phyloP scores from a whole-genome alignment of 148 eudicot genomes.

The Salicornia ramosissima region DNA sequence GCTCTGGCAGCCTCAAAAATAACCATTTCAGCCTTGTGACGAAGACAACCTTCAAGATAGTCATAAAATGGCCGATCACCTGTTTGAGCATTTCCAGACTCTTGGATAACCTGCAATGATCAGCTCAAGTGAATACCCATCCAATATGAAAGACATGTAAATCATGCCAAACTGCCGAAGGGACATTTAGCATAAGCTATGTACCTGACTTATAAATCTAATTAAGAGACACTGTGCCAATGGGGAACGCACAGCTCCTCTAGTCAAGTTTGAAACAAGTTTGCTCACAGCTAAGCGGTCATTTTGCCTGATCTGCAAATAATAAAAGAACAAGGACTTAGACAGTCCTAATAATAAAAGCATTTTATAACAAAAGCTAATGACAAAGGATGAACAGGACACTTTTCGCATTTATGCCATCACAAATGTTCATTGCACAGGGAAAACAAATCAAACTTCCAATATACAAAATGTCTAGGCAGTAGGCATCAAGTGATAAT shows the following conservation, averaged over 20 bases:
- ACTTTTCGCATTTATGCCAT: not conserved
- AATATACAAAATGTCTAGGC: not conserved
- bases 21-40: constrained; percentile 99
- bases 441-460: not conserved
- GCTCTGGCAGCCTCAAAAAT: constrained; percentile 98
- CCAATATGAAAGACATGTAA: constrained; percentile 9
- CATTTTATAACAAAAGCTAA: not conserved
- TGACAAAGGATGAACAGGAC: not conserved
- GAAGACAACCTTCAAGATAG: constrained; percentile 90
- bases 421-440: not conserved
- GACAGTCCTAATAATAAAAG: not conserved
- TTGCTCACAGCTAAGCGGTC: constrained; percentile 96
- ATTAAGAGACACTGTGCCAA: constrained; percentile 94
- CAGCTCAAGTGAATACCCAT: not conserved
- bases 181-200: constrained; percentile 9
- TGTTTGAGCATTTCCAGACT: constrained; percentile 62
- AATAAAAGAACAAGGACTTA: constrained; percentile 1
- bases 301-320: constrained; percentile 87
- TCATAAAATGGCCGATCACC: constrained; percentile 97
- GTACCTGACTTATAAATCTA: constrained; percentile 92
- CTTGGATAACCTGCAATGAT: constrained; percentile 70
- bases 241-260: constrained; percentile 90
- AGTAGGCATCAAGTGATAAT: not conserved
- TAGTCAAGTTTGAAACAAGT: constrained; percentile 89
- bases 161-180: not conserved